Evolutionary conservation across 768 basidiomycete species (phyloP).

Genomic region (Boletus sensibilis): DNA sequence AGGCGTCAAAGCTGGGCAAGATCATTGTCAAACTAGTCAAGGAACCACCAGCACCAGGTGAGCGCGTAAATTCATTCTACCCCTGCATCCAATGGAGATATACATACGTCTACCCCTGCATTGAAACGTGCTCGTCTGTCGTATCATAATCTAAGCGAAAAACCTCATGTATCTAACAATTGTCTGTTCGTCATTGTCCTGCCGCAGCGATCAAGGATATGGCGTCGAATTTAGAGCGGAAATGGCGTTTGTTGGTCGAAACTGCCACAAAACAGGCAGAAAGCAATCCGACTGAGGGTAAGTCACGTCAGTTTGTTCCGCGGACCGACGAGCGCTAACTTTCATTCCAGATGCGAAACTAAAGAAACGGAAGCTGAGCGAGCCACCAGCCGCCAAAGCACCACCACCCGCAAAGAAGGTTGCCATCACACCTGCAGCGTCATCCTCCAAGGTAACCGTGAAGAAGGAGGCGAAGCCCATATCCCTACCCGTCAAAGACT

Average conservation of each 20-base stretch:
- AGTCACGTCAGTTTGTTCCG: conserved; percentile 55
- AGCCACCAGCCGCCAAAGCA: conserved; percentile 44
- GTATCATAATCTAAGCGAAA: conserved; percentile 35
- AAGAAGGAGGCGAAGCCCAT: conserved; percentile 57
- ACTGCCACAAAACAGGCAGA: conserved; percentile 46
- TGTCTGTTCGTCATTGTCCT: conserved; percentile 41
- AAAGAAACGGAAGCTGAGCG: conserved; percentile 76
- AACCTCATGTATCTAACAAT: conserved; percentile 67
- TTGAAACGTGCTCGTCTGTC: conserved; percentile 30
- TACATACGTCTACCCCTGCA: conserved; percentile 30
- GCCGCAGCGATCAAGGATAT: conserved; percentile 87
- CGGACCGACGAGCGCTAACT: conserved; percentile 25
- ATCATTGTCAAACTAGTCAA: conserved; percentile 74
- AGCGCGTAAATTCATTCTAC: conserved; percentile 40
- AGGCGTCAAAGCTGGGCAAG: conserved; percentile 75
- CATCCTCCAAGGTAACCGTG: conserved; percentile 34
- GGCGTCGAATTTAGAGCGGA: conserved; percentile 83
- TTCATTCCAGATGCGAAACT: conserved; percentile 47
- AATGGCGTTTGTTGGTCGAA: conserved; percentile 70
- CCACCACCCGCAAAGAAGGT: conserved; percentile 66
- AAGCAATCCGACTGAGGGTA: conserved; percentile 60
- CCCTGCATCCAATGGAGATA: conserved; percentile 27
- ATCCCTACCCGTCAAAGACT: conserved; percentile 56
- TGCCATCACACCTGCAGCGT: conserved; percentile 39
- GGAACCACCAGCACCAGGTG: conserved; percentile 76